Conservation (phyloP, 352 stramenopile species). For the Globisporangium splendens region DNA sequence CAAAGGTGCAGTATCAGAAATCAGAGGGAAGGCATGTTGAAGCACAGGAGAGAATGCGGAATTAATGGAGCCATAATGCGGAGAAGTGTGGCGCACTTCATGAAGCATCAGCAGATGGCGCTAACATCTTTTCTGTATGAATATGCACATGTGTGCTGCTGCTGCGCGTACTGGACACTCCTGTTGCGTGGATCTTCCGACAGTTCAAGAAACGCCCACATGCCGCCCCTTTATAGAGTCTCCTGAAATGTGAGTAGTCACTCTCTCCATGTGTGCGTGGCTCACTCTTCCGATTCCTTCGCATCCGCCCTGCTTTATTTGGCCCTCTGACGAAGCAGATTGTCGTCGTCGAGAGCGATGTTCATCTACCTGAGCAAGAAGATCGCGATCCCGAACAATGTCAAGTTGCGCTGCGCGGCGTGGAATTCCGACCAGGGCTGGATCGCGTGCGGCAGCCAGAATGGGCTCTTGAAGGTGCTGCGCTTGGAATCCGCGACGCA, state of each 20-base stretch:
- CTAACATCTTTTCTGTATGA: too few species aligned
- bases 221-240: neutral
- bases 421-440: conserved; percentile 94
- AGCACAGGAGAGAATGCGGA: neutral
- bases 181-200: too few species aligned
- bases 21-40: conserved; percentile 1
- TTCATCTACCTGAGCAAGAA: conserved; percentile 96
- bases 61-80: neutral
- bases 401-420: conserved; percentile 86
- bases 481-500: conserved; percentile 79
- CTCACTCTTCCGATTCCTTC: too few species aligned
- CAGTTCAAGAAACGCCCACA: too few species aligned
- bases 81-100: too few species aligned
- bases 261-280: neutral
- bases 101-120: neutral
- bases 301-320: too few species aligned
- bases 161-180: too few species aligned
- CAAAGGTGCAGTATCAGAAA: neutral
- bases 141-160: too few species aligned
- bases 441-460: conserved; percentile 93
- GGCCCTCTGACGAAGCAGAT: too few species aligned
- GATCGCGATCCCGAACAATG: conserved; percentile 93
- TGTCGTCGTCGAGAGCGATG: conserved; percentile 38
- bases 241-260: neutral
- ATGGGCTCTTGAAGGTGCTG: conserved; percentile 92